A percentile compares a stretch with the other conserved stretches of the same genome.
Evolutionary conservation across 148 eudicot species (phyloP).

Genomic region (Oxyria digyna): DNA sequence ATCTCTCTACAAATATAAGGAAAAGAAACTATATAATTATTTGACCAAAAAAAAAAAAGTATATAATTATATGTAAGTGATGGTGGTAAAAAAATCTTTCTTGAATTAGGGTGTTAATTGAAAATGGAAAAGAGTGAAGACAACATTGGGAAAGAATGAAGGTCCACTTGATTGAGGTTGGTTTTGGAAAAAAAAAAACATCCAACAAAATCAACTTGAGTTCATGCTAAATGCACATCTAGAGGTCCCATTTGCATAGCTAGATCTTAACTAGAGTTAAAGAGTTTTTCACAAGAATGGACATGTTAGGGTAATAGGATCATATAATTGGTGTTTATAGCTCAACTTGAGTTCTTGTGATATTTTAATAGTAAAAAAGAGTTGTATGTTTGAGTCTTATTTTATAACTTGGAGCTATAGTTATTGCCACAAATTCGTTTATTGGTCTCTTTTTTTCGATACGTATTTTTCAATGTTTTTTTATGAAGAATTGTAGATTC

Average conservation of each 20-base stretch:
- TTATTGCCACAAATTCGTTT: no score
- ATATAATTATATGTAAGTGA: not conserved
- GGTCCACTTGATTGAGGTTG: slow-evolving; percentile 1
- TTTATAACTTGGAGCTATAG: not conserved
- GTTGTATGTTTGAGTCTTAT: not conserved
- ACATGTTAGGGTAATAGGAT: not conserved
- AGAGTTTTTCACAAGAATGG: not conserved
- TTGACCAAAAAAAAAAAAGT: not conserved
- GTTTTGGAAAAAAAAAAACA: not conserved
- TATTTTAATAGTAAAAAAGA: no score
- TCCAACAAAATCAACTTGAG: slow-evolving; percentile 3
- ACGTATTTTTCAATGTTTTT: no score
- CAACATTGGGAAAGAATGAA: not conserved
- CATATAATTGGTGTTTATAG: not conserved
- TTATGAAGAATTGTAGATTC: no score
- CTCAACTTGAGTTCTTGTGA: not conserved
- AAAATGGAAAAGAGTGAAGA: not conserved
- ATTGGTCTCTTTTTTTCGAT: no score
- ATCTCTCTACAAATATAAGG: no score
- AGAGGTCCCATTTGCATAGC: not conserved
- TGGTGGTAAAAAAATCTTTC: not conserved
- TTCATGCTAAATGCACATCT: not conserved
- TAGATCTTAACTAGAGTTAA: not conserved
- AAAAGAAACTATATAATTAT: no score
- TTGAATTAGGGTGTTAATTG: not conserved